Percentiles rank a stretch among this genome's conserved stretches.
Evolutionary conservation across 768 basidiomycete species (phyloP).

Genomic region (Collybia nuda): DNA sequence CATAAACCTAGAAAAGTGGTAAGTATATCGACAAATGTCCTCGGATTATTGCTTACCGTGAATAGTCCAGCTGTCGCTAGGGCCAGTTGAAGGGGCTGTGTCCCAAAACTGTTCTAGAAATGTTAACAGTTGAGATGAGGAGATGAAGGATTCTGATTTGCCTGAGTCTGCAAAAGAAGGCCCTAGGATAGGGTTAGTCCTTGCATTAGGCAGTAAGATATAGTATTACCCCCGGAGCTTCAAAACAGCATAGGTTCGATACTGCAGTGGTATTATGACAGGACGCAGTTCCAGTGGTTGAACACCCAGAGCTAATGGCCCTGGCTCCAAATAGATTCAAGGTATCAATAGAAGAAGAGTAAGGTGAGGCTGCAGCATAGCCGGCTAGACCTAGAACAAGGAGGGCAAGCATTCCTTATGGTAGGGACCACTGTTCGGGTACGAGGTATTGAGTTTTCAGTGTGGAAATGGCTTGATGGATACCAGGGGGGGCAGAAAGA

Average conservation of each 20-base stretch:
- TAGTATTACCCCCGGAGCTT: slow-evolving; percentile 53
- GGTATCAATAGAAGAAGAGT: not conserved
- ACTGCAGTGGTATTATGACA: slow-evolving; percentile 52
- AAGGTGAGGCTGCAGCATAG: slow-evolving; percentile 5
- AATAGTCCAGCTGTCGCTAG: slow-evolving; percentile 70
- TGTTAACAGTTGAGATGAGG: not conserved
- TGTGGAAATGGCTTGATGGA: no score
- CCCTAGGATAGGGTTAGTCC: slow-evolving; percentile 41
- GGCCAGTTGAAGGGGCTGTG: slow-evolving; percentile 60
- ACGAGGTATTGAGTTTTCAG: no score
- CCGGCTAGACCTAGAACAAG: not conserved
- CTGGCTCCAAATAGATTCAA: slow-evolving; percentile 20
- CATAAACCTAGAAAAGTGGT: slow-evolving; percentile 48
- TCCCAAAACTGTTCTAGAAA: slow-evolving; percentile 63
- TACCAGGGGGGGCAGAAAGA: no score
- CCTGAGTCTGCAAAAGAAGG: slow-evolving; percentile 51
- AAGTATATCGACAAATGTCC: not conserved
- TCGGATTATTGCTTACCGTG: slow-evolving; percentile 49
- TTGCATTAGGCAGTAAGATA: not conserved
- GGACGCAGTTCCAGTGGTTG: slow-evolving; percentile 45
- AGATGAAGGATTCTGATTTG: slow-evolving; percentile 1
- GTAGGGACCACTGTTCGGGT: no score
- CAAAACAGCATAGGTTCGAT: slow-evolving; percentile 60
- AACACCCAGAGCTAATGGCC: slow-evolving; percentile 45
- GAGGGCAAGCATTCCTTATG: no score